phyloP scores from a whole-genome alignment of 805 yeast genomes.

The Maudiozyma barnettii region DNA sequence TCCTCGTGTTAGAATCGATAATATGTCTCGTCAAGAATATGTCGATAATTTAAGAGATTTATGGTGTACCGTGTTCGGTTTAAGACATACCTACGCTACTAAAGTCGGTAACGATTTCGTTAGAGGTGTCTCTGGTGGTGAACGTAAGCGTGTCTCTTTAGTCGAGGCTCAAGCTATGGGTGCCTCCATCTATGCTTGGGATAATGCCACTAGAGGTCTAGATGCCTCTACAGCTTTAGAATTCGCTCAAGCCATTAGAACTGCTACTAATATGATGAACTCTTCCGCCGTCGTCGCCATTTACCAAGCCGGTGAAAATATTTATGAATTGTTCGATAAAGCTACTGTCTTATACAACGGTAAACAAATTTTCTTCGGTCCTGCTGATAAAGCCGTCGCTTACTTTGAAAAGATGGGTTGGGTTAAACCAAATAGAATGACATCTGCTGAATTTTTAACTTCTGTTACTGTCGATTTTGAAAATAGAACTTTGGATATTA shows the following conservation, averaged over 20 bases:
- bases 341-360: conserved; percentile 54
- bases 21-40: conserved; percentile 33
- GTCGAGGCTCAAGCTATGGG: conserved; percentile 52
- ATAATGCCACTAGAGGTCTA: conserved; percentile 62
- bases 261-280: conserved; percentile 46
- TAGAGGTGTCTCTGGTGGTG: conserved; percentile 67
- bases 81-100: conserved; percentile 51
- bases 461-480: conserved; percentile 54
- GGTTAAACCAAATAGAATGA: conserved; percentile 52
- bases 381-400: conserved; percentile 41
- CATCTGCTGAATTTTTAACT: conserved; percentile 60
- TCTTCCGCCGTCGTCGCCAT: conserved; percentile 55
- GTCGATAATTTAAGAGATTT: conserved; percentile 32
- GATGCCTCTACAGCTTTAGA: conserved; percentile 66
- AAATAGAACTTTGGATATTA: conserved; percentile 39
- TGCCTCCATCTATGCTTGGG: conserved; percentile 52
- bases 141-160: conserved; percentile 60
- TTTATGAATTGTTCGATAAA: conserved; percentile 51
- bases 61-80: conserved; percentile 41
- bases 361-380: conserved; percentile 53
- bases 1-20: conserved; percentile 37
- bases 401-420: conserved; percentile 55
- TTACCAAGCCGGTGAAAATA: conserved; percentile 60
- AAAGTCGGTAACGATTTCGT: conserved; percentile 60
- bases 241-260: conserved; percentile 49